These are phyloP conservation scores for Botryococcus braunii DNA, from an alignment of 163 green algal species.

Conservation along the genomic window DNA sequence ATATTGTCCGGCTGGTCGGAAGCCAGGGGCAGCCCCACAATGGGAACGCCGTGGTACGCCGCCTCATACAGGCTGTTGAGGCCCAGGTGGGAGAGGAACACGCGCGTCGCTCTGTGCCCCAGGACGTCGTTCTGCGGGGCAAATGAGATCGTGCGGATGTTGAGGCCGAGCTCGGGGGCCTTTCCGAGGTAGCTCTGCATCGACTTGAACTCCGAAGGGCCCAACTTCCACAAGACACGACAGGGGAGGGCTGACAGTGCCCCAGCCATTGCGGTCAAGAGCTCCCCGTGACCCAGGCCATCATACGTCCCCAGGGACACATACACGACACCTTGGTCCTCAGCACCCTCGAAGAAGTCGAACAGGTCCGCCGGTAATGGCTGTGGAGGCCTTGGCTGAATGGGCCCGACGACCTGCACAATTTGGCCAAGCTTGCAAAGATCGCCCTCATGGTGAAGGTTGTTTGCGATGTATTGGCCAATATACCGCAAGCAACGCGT, in stretches of 20 bases:
- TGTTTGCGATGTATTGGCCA: no score
- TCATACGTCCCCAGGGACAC: conserved; percentile 1
- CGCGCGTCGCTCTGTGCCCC: background rate
- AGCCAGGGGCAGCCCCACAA: background rate
- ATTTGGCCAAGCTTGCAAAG: background rate
- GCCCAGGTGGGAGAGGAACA: conserved; percentile 1
- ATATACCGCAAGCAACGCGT: no score
- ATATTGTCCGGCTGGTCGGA: conserved; percentile 5
- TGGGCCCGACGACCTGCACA: background rate
- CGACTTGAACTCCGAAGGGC: no score
- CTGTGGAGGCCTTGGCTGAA: background rate
- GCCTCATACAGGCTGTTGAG: conserved; percentile 6
- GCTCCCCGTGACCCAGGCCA: background rate
- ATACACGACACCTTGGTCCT: background rate
- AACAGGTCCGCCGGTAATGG: conserved; percentile 1
- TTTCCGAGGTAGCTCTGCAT: no score
- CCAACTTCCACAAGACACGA: conserved; percentile 2
- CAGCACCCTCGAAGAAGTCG: background rate
- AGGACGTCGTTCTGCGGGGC: conserved; percentile 6
- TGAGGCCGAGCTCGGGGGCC: no score
- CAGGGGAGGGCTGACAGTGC: background rate
- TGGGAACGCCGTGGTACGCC: background rate
- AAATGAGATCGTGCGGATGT: no score
- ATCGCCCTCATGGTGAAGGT: no score
- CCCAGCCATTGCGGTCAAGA: background rate